Evolutionary conservation across 2,329 filamentous ascomycete genomes (phyloP).

Genomic region (Aspergillus sp.): DNA sequence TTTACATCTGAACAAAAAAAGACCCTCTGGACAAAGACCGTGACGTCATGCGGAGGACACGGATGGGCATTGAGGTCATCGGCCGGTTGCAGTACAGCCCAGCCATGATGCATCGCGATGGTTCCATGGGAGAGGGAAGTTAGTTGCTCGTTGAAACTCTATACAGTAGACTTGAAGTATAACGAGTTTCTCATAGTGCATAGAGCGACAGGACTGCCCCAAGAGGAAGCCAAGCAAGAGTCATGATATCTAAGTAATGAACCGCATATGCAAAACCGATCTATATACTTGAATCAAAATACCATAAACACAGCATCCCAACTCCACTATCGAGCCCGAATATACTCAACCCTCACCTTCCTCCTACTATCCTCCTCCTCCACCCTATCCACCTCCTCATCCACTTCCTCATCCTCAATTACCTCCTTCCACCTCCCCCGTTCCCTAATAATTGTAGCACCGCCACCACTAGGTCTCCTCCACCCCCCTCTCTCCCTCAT

Average conservation of each 20-base stretch:
- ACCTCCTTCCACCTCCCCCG: neutral
- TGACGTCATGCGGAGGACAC: slow-evolving; percentile 37
- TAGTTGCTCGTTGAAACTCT: neutral
- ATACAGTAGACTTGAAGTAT: too few species aligned
- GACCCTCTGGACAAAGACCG: slow-evolving; percentile 2
- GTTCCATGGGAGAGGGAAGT: neutral
- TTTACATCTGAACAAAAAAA: too few species aligned
- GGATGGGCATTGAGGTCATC: slow-evolving; percentile 31
- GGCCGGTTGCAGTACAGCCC: slow-evolving; percentile 23
- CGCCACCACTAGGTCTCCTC: neutral
- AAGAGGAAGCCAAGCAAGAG: neutral
- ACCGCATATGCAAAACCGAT: neutral
- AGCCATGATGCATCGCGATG: neutral
- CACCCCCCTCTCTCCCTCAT: slow-evolving; percentile 2
- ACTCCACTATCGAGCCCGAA: slow-evolving; percentile 13
- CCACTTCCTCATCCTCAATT: neutral
- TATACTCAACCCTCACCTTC: slow-evolving; percentile 18
- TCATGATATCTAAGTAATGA: too few species aligned
- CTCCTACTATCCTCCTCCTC: neutral
- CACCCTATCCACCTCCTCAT: slow-evolving; percentile 1
- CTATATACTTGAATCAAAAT: too few species aligned
- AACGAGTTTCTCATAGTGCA: too few species aligned
- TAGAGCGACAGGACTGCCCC: neutral
- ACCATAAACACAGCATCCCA: neutral
- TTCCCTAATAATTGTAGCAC: neutral